Conservation (phyloP, 768 basidiomycete genomes). For the Tulasnella sp. region DNA sequence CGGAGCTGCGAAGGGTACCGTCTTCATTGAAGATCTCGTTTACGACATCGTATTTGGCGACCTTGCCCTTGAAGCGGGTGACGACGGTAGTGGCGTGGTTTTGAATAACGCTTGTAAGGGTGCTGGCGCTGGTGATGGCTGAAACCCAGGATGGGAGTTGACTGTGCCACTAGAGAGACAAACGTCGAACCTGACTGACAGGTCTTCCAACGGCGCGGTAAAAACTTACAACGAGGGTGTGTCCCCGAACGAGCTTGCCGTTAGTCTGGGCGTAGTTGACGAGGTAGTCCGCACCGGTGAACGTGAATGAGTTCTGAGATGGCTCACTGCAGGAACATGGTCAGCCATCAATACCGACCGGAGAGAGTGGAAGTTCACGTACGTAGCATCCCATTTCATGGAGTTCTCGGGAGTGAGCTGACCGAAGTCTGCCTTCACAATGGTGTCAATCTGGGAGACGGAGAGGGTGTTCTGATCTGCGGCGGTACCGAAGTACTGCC, state of each 20-base stretch:
- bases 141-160: slow-evolving; percentile 21
- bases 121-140: slow-evolving; percentile 14
- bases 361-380: neutral
- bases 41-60: slow-evolving; percentile 14
- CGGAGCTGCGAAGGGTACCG: slow-evolving; percentile 40
- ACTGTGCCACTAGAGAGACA: neutral
- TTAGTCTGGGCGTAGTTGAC: slow-evolving; percentile 22
- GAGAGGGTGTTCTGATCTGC: neutral
- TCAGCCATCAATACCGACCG: neutral
- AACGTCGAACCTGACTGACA: neutral
- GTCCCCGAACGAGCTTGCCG: slow-evolving; percentile 19
- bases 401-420: slow-evolving; percentile 24
- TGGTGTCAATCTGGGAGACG: slow-evolving; percentile 10
- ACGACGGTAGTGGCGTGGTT: slow-evolving; percentile 21
- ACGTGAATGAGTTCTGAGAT: slow-evolving; percentile 17
- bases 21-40: slow-evolving; percentile 48
- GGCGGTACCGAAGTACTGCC: neutral
- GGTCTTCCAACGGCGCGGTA: neutral
- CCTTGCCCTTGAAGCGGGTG: slow-evolving; percentile 20
- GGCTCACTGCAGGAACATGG: neutral
- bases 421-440: slow-evolving; percentile 21
- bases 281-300: slow-evolving; percentile 19
- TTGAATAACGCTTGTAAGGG: slow-evolving; percentile 21
- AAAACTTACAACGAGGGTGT: slow-evolving; percentile 17
- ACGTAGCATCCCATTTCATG: slow-evolving; percentile 14